Conservation (phyloP, 345 rosid genomes). For the Aquilaria malaccensis region DNA sequence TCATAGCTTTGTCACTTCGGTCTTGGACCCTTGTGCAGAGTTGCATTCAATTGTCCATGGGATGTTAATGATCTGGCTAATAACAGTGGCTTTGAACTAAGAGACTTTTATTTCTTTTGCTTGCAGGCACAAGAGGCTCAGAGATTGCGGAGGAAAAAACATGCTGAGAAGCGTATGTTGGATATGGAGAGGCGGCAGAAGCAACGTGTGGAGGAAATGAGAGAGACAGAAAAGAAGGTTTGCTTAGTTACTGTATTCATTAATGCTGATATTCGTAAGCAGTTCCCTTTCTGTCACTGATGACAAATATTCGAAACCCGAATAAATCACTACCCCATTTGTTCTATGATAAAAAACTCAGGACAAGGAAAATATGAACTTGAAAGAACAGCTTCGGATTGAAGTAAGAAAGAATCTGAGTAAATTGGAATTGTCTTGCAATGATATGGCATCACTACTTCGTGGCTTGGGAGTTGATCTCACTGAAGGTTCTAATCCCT, state of each 20-base stretch:
- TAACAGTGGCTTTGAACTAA: too few relatives aligned
- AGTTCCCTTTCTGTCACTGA: neutral
- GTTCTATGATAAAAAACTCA: constrained; percentile 18
- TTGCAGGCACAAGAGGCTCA: constrained; percentile 76
- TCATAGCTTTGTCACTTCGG: too few relatives aligned
- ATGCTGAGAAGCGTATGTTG: constrained; percentile 52
- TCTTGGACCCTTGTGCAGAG: too few relatives aligned
- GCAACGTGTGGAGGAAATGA: constrained; percentile 80
- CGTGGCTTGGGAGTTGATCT: constrained; percentile 65
- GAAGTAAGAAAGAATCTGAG: constrained; percentile 56
- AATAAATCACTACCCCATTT: neutral
- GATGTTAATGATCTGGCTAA: too few relatives aligned
- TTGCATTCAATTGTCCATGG: too few relatives aligned
- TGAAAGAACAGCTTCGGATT: constrained; percentile 59
- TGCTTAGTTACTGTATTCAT: neutral
- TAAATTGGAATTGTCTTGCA: constrained; percentile 47
- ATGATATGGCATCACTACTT: constrained; percentile 70
- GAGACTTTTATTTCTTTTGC: neutral
- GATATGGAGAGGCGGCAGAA: constrained; percentile 86
- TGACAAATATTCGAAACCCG: neutral
- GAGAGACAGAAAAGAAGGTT: constrained; percentile 86
- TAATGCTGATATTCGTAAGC: neutral
- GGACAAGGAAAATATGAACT: constrained; percentile 73
- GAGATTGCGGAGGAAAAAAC: constrained; percentile 61
- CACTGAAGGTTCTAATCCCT: constrained; percentile 45